A percentile compares a stretch with the other conserved stretches of the same genome.
phyloP scores from a whole-genome alignment of 1,284 basidiomycete genomes.

The Cerioporus squamosus region DNA sequence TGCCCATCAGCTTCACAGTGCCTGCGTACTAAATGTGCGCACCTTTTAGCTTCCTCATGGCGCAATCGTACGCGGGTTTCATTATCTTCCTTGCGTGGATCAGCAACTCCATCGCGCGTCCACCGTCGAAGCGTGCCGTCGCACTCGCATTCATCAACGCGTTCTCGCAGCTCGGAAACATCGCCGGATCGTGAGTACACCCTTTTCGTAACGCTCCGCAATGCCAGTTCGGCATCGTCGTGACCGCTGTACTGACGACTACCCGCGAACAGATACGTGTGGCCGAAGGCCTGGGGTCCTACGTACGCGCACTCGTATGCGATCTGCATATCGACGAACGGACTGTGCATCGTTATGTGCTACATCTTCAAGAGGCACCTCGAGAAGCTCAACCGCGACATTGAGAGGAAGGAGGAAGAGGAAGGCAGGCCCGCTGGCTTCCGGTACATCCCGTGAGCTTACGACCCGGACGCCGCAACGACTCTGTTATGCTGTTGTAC shows the following conservation, averaged over 20 bases:
- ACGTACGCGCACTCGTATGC: constrained; percentile 47
- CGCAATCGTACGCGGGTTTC: constrained; percentile 74
- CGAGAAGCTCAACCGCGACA: constrained; percentile 47
- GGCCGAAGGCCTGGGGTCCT: constrained; percentile 46
- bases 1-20: too few species aligned
- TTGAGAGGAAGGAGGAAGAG: constrained; percentile 48
- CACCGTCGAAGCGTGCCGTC: constrained; percentile 78
- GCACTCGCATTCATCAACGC: constrained; percentile 77
- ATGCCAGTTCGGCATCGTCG: neutral
- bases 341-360: constrained; percentile 55
- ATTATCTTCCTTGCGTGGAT: constrained; percentile 76
- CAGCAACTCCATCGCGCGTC: constrained; percentile 67
- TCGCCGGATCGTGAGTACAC: constrained; percentile 69
- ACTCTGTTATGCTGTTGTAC: neutral
- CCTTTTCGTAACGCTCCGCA: neutral
- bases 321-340: constrained; percentile 56
- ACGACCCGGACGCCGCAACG: neutral
- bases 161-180: constrained; percentile 75
- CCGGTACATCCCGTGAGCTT: constrained; percentile 41
- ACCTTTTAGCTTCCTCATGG: constrained; percentile 70
- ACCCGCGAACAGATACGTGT: constrained; percentile 38
- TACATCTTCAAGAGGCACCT: constrained; percentile 58
- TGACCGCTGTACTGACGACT: neutral
- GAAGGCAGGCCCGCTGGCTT: constrained; percentile 47
- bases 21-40: neutral